Evolutionary conservation across 148 eudicot species (phyloP).

Genomic region (Chenopodium quinoa): DNA sequence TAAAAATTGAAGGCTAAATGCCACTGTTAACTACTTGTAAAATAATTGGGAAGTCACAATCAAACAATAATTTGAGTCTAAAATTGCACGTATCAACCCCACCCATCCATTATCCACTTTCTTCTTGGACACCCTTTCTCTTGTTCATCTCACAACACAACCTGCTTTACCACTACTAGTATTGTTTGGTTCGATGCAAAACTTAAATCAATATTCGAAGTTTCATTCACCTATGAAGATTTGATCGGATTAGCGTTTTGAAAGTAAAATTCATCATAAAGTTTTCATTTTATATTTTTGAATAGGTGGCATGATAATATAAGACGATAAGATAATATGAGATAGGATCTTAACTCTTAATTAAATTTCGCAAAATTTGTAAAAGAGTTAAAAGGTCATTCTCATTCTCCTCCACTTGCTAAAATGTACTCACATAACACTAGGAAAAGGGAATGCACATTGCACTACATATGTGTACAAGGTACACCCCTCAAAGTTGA

Average conservation of each 20-base stretch:
- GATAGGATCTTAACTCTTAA: too few relatives aligned
- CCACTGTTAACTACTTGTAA: neutral
- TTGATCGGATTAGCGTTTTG: neutral
- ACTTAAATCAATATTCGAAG: neutral
- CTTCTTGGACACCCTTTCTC: neutral
- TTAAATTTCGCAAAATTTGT: too few relatives aligned
- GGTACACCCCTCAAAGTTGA: neutral
- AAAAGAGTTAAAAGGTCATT: too few relatives aligned
- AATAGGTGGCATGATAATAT: too few relatives aligned
- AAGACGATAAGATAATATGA: too few relatives aligned
- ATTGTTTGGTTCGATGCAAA: neutral
- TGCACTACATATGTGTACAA: neutral
- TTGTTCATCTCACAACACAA: neutral
- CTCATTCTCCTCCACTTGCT: neutral
- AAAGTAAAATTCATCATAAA: neutral
- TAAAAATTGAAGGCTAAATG: neutral
- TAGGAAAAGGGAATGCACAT: neutral
- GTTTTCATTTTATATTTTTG: too few relatives aligned
- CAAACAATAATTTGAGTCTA: neutral
- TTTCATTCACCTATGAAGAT: neutral
- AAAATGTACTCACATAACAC: neutral
- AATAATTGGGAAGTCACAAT: neutral
- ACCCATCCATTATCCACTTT: conserved; percentile 1
- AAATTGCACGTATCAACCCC: neutral
- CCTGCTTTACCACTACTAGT: neutral